Evolutionary conservation across 306 rosid genomes (phyloP).

Genomic region (Dalbergia cultrata): DNA sequence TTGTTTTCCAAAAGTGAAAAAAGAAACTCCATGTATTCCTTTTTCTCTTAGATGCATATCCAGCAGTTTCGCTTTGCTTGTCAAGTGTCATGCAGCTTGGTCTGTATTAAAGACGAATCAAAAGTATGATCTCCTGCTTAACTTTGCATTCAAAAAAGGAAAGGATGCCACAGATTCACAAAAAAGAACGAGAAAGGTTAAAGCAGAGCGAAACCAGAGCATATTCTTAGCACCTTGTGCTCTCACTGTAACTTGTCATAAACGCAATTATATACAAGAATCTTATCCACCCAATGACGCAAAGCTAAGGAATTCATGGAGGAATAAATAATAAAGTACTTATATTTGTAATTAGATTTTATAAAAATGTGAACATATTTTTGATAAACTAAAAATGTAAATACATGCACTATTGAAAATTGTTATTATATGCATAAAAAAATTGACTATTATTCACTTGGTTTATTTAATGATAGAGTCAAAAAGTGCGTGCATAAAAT

Average conservation of each 20-base stretch:
- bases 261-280: not conserved
- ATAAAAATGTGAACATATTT: no score
- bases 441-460: no score
- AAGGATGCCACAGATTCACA: constrained; percentile 14
- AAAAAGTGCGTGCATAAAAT: no score
- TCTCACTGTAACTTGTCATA: not conserved
- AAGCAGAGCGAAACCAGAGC: not conserved
- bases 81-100: not conserved
- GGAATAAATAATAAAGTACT: not conserved
- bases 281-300: constrained; percentile 1
- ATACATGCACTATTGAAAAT: no score
- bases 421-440: no score
- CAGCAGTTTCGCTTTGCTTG: constrained; percentile 39
- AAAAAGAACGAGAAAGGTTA: not conserved
- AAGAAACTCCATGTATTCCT: no score
- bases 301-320: not conserved
- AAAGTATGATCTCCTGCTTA: not conserved
- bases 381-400: not conserved
- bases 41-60: not conserved
- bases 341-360: no score
- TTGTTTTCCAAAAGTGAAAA: not conserved
- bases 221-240: no score
- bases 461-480: no score
- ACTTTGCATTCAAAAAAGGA: not conserved
- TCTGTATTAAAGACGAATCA: not conserved